Evolutionary conservation across 306 rosid species (phyloP).

Genomic region (Dalbergia cultrata): DNA sequence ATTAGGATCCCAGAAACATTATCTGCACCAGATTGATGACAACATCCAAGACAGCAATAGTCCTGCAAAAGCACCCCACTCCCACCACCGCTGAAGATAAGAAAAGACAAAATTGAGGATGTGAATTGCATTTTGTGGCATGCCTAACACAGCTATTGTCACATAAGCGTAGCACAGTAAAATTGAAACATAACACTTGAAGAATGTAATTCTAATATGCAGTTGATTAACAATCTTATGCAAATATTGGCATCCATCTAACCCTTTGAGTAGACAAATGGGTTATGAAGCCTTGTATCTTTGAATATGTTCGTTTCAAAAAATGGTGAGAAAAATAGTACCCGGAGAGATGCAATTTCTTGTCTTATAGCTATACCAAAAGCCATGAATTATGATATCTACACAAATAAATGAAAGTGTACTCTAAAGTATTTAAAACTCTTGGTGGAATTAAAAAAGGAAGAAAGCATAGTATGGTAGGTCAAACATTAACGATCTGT

Average conservation of each 20-base stretch:
- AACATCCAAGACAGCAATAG: slow-evolving; percentile 30
- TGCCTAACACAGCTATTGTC: neutral
- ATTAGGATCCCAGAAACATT: slow-evolving; percentile 7
- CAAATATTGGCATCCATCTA: neutral
- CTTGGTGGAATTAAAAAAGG: neutral
- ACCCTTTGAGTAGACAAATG: neutral
- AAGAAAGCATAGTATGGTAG: neutral
- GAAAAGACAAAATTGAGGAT: neutral
- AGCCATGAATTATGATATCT: neutral
- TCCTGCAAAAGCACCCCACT: slow-evolving; percentile 27
- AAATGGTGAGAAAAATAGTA: neutral
- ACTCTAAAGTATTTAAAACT: neutral
- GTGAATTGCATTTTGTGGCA: neutral
- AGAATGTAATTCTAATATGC: neutral
- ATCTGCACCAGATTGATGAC: slow-evolving; percentile 7
- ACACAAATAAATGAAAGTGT: neutral
- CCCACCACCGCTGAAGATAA: slow-evolving; percentile 1
- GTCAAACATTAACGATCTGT: slow-evolving; percentile 9
- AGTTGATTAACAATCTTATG: neutral
- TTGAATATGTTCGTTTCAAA: neutral
- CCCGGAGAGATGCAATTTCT: neutral
- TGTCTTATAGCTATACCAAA: neutral
- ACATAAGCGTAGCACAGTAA: neutral
- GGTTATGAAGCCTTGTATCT: no score
- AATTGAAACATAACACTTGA: neutral